Conservation (phyloP, 306 rosid genomes). For the Begonia masoniana region DNA sequence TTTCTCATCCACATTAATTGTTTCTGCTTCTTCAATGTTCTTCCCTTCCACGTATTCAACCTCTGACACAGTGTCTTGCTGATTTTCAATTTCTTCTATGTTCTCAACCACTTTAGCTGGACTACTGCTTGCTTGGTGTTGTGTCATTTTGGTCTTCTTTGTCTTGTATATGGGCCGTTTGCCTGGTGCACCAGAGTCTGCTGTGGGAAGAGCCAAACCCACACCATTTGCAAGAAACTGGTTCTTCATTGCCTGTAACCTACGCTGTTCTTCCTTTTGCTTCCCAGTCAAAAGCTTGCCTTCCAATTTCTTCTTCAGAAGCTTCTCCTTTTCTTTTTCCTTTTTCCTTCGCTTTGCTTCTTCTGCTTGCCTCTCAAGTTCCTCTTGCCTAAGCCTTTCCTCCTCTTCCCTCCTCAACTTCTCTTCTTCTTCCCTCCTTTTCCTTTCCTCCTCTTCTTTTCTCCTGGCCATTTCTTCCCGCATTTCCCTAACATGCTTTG, state of each 20-base stretch:
- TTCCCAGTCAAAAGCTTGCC: constrained; percentile 60
- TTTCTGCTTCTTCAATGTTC: constrained; percentile 52
- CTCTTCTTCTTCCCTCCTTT: constrained; percentile 77
- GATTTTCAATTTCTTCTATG: constrained; percentile 34
- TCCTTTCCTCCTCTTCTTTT: constrained; percentile 73
- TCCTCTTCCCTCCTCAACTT: constrained; percentile 78
- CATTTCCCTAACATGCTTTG: constrained; percentile 99
- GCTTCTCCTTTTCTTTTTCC: constrained; percentile 84
- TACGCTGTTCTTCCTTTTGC: constrained; percentile 79
- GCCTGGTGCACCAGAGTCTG: constrained; percentile 40
- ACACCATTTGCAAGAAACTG: constrained; percentile 55
- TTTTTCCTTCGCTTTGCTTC: constrained; percentile 74
- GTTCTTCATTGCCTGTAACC: constrained; percentile 69
- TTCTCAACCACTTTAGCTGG: constrained; percentile 35
- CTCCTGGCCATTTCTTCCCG: constrained; percentile 85
- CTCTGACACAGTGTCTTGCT: constrained; percentile 29
- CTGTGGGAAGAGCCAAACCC: constrained; percentile 25
- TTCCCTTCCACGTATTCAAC: constrained; percentile 26
- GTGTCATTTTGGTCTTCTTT: constrained; percentile 45
- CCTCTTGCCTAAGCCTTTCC: constrained; percentile 64
- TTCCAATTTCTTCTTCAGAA: constrained; percentile 46
- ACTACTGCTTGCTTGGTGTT: constrained; percentile 43
- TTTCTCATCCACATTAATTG: constrained; percentile 31
- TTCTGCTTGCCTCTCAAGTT: constrained; percentile 68
- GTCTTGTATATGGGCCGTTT: constrained; percentile 73